Conservation (phyloP, 2,329 filamentous ascomycete species). For the Nemania sp. region DNA sequence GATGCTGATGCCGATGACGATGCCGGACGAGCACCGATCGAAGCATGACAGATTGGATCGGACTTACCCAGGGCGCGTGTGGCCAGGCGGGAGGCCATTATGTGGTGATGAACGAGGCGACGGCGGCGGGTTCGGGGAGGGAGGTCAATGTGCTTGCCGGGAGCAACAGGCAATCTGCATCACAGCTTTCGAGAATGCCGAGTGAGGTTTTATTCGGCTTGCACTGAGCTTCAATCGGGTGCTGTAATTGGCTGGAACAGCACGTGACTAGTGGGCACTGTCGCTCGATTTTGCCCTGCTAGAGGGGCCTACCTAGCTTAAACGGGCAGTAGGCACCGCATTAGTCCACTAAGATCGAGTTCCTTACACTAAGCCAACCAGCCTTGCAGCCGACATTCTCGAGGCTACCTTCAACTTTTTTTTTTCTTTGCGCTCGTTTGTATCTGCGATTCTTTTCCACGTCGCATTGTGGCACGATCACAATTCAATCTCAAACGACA, state of each 20-base stretch:
- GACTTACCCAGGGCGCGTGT: conserved; percentile 93
- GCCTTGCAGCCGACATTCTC: conserved; percentile 32
- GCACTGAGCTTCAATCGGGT: conserved; percentile 26
- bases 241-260: conserved; percentile 29
- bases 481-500: background rate
- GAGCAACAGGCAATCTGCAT: conserved; percentile 24
- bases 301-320: conserved; percentile 9
- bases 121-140: conserved; percentile 45
- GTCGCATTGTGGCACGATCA: background rate
- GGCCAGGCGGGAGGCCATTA: conserved; percentile 98
- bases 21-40: too few species aligned
- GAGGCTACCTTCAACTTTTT: conserved; percentile 29
- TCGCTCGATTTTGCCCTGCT: conserved; percentile 18
- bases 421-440: background rate
- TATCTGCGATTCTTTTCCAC: background rate
- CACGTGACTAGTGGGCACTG: conserved; percentile 35
- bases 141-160: conserved; percentile 48
- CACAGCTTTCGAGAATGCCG: conserved; percentile 28
- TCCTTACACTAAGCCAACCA: too few species aligned
- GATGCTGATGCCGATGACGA: too few species aligned
- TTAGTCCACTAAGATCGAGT: too few species aligned
- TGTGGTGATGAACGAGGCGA: conserved; percentile 59
- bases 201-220: conserved; percentile 43
- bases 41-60: background rate
- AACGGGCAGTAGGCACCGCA: background rate